A percentile compares a stretch with the other conserved stretches of the same genome.
phyloP scores from a whole-genome alignment of 306 rosid genomes.

The Gastrolobium bilobum region DNA sequence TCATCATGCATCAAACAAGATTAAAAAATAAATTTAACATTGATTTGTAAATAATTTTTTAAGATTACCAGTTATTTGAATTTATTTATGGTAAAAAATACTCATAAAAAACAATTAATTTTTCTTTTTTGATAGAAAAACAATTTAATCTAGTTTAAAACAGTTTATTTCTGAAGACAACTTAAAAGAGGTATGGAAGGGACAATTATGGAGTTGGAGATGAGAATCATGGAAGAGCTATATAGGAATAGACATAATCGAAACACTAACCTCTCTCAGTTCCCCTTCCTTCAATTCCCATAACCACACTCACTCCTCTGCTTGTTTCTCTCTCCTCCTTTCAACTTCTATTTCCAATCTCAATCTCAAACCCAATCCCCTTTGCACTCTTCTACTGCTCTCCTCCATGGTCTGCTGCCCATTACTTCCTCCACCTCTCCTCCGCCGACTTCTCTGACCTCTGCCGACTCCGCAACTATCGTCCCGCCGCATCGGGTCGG shows the following conservation, averaged over 20 bases:
- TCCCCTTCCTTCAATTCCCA: constrained; percentile 61
- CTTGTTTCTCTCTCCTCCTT: constrained; percentile 66
- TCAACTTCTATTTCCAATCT: too few species aligned
- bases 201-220: constrained; percentile 56
- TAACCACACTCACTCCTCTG: constrained; percentile 67
- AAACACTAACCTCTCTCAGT: constrained; percentile 59
- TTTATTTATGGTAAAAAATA: too few species aligned
- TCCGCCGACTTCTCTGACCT: constrained; percentile 69
- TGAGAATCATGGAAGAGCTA: constrained; percentile 62
- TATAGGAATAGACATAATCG: constrained; percentile 64
- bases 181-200: too few species aligned
- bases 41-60: too few species aligned
- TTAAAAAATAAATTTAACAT: too few species aligned
- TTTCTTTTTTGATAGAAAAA: too few species aligned
- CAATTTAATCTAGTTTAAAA: too few species aligned
- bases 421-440: constrained; percentile 52
- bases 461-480: constrained; percentile 64
- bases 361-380: constrained; percentile 1
- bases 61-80: too few species aligned
- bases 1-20: too few species aligned
- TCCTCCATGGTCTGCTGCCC: constrained; percentile 54
- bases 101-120: too few species aligned
- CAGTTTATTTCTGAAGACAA: too few species aligned
- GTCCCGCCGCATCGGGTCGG: constrained; percentile 48
- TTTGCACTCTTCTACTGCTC: constrained; percentile 55